phyloP scores from a whole-genome alignment of 2,329 filamentous ascomycete species.

The Fusarium begoniae region DNA sequence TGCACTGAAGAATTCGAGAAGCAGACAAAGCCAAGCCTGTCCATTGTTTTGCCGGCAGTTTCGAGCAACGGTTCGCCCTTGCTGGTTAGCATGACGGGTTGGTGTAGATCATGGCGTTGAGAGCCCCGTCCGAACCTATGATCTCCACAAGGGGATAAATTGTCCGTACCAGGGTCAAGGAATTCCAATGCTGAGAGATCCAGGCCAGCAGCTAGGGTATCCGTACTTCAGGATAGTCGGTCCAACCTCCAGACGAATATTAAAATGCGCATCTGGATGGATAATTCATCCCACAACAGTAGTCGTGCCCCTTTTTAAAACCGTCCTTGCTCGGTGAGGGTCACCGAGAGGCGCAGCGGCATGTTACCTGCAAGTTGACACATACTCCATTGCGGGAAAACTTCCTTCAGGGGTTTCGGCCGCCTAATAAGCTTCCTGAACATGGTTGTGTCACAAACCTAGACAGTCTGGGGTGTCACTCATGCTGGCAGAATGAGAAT shows the following conservation, averaged over 20 bases:
- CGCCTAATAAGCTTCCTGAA: slow-evolving; percentile 31
- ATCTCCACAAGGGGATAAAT: slow-evolving; percentile 46
- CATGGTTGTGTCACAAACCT: slow-evolving; percentile 34
- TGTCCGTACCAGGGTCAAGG: slow-evolving; percentile 39
- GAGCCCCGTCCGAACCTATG: slow-evolving; percentile 45
- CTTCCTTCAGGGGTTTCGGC: slow-evolving; percentile 31
- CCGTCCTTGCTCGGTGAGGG: slow-evolving; percentile 19
- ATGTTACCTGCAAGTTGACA: slow-evolving; percentile 39
- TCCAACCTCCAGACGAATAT: slow-evolving; percentile 22
- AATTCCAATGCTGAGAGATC: slow-evolving; percentile 23
- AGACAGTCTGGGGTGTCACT: slow-evolving; percentile 25
- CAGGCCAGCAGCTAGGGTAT: neutral
- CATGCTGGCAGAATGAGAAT: slow-evolving; percentile 29
- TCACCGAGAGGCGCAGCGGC: slow-evolving; percentile 36
- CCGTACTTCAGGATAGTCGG: slow-evolving; percentile 25
- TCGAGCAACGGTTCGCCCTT: slow-evolving; percentile 39
- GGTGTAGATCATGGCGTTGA: slow-evolving; percentile 45
- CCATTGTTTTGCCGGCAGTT: slow-evolving; percentile 39
- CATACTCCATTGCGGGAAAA: slow-evolving; percentile 35
- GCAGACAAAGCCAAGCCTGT: slow-evolving; percentile 26
- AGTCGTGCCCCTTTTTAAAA: slow-evolving; percentile 33
- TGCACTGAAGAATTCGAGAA: slow-evolving; percentile 32
- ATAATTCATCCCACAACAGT: slow-evolving; percentile 20
- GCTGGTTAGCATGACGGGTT: slow-evolving; percentile 41
- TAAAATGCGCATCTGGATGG: slow-evolving; percentile 17